Base-by-base conservation (phyloP, 2,329 filamentous ascomycete genomes). In the Aureobasidium sp. region DNA sequence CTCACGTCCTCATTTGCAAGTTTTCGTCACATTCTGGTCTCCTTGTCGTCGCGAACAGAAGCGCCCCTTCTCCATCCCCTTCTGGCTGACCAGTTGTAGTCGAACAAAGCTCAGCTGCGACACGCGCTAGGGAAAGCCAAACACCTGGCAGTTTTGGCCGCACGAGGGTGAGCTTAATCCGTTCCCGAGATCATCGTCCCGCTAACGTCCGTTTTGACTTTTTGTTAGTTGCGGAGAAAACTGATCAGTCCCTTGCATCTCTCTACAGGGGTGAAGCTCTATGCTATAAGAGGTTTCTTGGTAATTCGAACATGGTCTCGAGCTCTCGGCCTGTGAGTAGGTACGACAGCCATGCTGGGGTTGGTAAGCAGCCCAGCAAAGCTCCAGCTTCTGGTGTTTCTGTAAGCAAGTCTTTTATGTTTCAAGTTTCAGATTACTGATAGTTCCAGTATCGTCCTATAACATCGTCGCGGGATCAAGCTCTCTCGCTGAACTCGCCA, bases 151-250 rank as follows among this genome's bases (percentile, higher is more conserved):
- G 42, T 41, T 57, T 47, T 49, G 56, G 44, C 56, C 56, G 56
- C 56, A 60, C 57, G 57, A 60, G 57, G 55, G 57, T 60, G 57
- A 60, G 57, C 57, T 60, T 60, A 51, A 49, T 51, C 37, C 45
- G 9, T 42, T 59, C 57, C 57, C 57, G 57, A 42, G 57, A 60
- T 60, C 36, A 42, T 49, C 44, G 39, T 48, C 44, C 57, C 57
- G 57, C 57, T 60, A 60, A 60, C 44, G 44, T 60, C 45, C 57
- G 36, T 60, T 60, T 60, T 60, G 57, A 60, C 57, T 60, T 60
- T 52, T 60, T 48, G 57, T 51, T 51, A 60, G 45, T 51, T 60
- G 45, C 20, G 57, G 34, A 51, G 45, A 60, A 42, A 60, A 42
- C 25, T 60, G 44, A 60, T 51, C 44, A 37, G 57, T 60, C 57